phyloP scores from a whole-genome alignment of 345 rosid species.

The Arabis hirsuta region DNA sequence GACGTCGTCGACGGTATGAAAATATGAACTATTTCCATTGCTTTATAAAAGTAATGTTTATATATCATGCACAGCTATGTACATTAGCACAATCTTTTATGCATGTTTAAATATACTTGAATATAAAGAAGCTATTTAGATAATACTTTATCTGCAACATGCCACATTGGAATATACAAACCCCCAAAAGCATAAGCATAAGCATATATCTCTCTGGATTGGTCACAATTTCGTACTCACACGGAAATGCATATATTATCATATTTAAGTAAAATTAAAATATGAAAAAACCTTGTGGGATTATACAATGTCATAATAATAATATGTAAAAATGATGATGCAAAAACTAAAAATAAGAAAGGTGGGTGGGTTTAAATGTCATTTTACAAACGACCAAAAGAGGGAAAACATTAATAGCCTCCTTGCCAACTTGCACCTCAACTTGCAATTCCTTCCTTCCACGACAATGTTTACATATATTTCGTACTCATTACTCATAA shows the following conservation, averaged over 20 bases:
- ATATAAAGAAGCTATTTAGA: not conserved
- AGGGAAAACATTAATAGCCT: constrained; percentile 45
- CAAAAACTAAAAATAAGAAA: constrained; percentile 2
- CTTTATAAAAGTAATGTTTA: constrained; percentile 25
- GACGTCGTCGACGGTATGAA: not conserved
- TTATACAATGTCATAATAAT: not conserved
- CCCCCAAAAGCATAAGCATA: constrained; percentile 5
- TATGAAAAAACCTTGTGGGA: constrained; percentile 12
- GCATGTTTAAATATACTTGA: constrained; percentile 16
- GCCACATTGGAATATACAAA: constrained; percentile 43
- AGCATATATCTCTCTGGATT: constrained; percentile 22
- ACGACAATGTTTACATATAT: constrained; percentile 37
- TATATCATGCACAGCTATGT: constrained; percentile 32
- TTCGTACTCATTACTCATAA: constrained; percentile 39
- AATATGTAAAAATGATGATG: not conserved
- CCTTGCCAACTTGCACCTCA: constrained; percentile 47
- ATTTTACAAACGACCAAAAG: constrained; percentile 44
- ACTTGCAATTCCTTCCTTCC: constrained; percentile 51
- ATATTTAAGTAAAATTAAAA: not conserved
- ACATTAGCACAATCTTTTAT: constrained; percentile 41
- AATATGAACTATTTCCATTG: constrained; percentile 7
- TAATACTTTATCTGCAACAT: constrained; percentile 41
- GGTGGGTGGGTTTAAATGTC: constrained; percentile 41
- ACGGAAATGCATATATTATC: constrained; percentile 4
- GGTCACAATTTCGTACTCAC: constrained; percentile 27